Base-by-base conservation (phyloP, 352 stramenopile species). In the Phytophthora hybrid region DNA sequence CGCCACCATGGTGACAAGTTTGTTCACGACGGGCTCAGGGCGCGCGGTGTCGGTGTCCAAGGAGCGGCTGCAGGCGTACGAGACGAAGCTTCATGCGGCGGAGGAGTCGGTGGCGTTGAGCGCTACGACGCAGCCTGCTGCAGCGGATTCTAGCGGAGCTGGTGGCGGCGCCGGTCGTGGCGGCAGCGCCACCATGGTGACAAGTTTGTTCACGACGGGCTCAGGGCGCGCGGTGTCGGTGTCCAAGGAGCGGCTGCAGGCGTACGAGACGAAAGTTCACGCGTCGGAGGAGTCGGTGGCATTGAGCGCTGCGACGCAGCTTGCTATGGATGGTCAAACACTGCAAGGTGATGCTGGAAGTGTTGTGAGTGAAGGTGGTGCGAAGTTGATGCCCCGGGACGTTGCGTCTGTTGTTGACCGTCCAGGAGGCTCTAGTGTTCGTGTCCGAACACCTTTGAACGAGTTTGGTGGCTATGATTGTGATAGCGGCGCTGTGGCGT, bases 1-100 rank as follows among this genome's bases (percentile, higher is more conserved):
- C 51, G 16, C 51, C 18, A 19, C 51, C 10, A 57, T 26, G 41
- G 59, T 78, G 26, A 16, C 65, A 10, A 67, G 71, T 57, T 53
- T 78, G 7, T 85, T 85, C 59, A 61, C 78, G 58, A 83, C 79
- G 1, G 70, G 69, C 6, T 74, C 67, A 13, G 79, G 79, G 0
- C 60, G 69, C 29, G 55, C 58, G n/a, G 59, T 86, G 6, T 86
- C 77, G 13, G 59, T 85, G 10, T 82, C 77, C 13, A 65, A 68
- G 59, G 65, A 70, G 13, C 71, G 68, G 31, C 18, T 87, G 23
- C 56, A 57, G 10, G 68, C 69, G n/a, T 83, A 85, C 44, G 68
- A 69, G 31, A 54, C 47, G 13, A 71, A 73, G 31, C 23, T 71
- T 32, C 34, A 51, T 53, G 63, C 63, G 26, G 52, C 78, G 57